phyloP scores from a whole-genome alignment of 2,329 filamentous ascomycete genomes.

The Westerdykella aurantiaca region DNA sequence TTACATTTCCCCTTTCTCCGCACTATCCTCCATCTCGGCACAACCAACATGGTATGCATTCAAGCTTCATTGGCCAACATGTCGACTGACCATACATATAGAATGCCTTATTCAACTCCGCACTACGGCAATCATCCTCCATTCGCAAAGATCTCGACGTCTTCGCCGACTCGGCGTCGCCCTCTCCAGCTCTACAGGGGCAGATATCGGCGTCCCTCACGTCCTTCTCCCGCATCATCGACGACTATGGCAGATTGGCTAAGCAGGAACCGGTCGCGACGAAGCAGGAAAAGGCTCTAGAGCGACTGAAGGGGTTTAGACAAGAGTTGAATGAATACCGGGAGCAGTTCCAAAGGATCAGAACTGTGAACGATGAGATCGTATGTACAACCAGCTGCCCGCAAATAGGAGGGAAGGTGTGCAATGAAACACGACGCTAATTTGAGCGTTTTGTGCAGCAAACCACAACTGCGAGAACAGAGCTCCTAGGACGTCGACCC shows the following conservation, averaged over 20 bases:
- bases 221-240: slow-evolving; percentile 80
- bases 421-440: too few relatives aligned
- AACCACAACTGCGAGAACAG: slow-evolving; percentile 64
- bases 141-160: slow-evolving; percentile 70
- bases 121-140: slow-evolving; percentile 75
- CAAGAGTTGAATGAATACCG: slow-evolving; percentile 75
- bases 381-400: slow-evolving; percentile 33
- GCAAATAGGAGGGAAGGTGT: slow-evolving; percentile 6
- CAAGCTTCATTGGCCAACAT: background rate
- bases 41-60: too few relatives aligned
- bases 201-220: slow-evolving; percentile 52
- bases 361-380: slow-evolving; percentile 69
- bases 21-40: background rate
- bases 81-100: slow-evolving; percentile 29
- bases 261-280: slow-evolving; percentile 83
- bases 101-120: slow-evolving; percentile 83
- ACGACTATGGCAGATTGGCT: slow-evolving; percentile 82
- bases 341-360: slow-evolving; percentile 69
- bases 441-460: slow-evolving; percentile 32
- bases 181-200: slow-evolving; percentile 58
- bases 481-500: slow-evolving; percentile 78
- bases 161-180: slow-evolving; percentile 56
- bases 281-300: slow-evolving; percentile 86
- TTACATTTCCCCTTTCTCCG: background rate
- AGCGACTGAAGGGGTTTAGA: slow-evolving; percentile 80